Evolutionary conservation across 495 filamentous ascomycete genomes (phyloP).

Genomic region (Bombardia bombarda): DNA sequence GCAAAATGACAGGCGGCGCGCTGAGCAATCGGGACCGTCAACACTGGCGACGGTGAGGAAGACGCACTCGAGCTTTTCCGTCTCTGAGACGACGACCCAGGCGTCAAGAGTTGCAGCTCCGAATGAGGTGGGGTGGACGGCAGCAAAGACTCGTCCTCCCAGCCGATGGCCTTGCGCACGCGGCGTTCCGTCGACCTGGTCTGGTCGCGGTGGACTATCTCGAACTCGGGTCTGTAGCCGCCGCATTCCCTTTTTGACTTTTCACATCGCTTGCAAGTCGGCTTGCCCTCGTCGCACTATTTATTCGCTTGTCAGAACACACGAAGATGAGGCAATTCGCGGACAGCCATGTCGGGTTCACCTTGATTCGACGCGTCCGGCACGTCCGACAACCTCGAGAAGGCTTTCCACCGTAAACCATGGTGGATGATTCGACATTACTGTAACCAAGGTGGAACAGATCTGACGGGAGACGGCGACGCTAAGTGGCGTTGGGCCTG

Average conservation of each 20-base stretch:
- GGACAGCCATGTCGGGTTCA: too few species aligned
- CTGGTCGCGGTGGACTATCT: constrained; percentile 60
- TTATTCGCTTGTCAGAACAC: background rate
- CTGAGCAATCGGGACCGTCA: constrained; percentile 30
- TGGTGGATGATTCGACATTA: constrained; percentile 17
- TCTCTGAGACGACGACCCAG: background rate
- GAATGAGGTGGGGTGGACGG: background rate
- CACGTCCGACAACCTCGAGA: constrained; percentile 66
- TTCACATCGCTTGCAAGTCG: constrained; percentile 58
- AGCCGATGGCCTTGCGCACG: constrained; percentile 21
- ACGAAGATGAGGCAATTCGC: too few species aligned
- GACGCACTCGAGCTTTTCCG: background rate
- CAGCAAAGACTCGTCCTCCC: background rate
- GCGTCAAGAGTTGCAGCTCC: background rate
- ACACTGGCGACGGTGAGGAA: background rate
- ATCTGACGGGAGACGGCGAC: too few species aligned
- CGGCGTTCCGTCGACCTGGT: constrained; percentile 49
- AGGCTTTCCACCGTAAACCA: constrained; percentile 70
- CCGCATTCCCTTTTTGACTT: constrained; percentile 59
- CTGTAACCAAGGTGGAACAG: too few species aligned
- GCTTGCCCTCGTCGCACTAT: constrained; percentile 61
- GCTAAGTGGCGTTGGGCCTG: too few species aligned
- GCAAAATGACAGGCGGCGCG: constrained; percentile 47
- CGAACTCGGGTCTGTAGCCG: constrained; percentile 58
- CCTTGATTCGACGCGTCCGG: constrained; percentile 62